These are phyloP conservation scores for Leccinum olivaceopallidum DNA, from an alignment of 768 basidiomycete genomes.

Conservation along the genomic window DNA sequence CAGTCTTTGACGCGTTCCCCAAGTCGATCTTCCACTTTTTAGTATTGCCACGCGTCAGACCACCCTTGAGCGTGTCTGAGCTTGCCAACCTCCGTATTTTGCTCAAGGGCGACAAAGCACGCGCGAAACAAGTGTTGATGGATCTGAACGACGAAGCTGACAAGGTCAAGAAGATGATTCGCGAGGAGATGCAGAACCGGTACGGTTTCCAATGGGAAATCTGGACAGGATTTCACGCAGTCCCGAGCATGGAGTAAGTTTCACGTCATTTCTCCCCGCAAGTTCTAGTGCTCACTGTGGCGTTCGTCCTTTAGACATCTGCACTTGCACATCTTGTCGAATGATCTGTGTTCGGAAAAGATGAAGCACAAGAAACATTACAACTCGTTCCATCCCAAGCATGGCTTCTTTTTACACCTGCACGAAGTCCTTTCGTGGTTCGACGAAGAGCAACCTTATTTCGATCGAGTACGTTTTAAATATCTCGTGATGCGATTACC, in stretches of 20 bases:
- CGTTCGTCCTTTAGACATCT: conserved; percentile 53
- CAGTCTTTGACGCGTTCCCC: conserved; percentile 74
- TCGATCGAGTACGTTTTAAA: conserved; percentile 42
- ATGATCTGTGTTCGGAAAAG: conserved; percentile 65
- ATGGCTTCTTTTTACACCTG: conserved; percentile 81
- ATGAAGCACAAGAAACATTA: conserved; percentile 91
- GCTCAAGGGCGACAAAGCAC: conserved; percentile 50
- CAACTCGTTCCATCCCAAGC: conserved; percentile 85
- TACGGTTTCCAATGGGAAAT: conserved; percentile 78
- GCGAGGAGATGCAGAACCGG: conserved; percentile 76
- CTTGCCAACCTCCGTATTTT: conserved; percentile 59
- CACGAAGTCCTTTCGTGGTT: conserved; percentile 83
- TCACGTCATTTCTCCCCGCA: background rate
- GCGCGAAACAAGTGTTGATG: conserved; percentile 53
- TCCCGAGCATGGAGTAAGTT: conserved; percentile 83
- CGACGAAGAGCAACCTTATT: conserved; percentile 60
- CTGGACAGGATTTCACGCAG: conserved; percentile 82
- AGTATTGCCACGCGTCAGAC: conserved; percentile 62
- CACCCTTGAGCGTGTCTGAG: conserved; percentile 35
- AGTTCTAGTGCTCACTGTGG: background rate
- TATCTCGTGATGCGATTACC: background rate
- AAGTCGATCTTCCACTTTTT: conserved; percentile 90
- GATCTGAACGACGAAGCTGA: conserved; percentile 58
- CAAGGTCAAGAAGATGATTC: conserved; percentile 57
- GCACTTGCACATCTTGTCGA: conserved; percentile 84